Percentiles rank a stretch among this genome's conserved stretches.
phyloP scores from a whole-genome alignment of 192 early-diverging fungal species.

The Coemansia sp. region DNA sequence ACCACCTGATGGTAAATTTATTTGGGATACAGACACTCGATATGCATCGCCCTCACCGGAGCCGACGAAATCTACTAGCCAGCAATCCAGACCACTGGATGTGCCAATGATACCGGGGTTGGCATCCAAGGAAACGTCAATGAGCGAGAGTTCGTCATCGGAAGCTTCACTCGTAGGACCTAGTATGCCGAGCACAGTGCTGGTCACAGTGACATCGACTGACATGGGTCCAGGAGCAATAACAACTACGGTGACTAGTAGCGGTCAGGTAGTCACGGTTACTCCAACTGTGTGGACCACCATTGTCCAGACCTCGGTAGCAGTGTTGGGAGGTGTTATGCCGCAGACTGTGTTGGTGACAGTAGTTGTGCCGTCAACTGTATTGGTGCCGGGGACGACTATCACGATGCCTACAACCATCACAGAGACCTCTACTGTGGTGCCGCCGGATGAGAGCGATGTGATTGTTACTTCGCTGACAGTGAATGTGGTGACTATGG shows the following conservation, averaged over 20 bases:
- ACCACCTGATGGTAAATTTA: not conserved
- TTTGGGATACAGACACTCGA: not conserved
- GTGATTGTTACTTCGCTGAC: not conserved
- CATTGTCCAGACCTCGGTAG: not conserved
- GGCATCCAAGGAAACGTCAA: conserved; percentile 1
- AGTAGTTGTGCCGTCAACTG: not conserved
- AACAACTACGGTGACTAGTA: not conserved
- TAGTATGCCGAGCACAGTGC: not conserved
- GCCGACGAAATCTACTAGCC: not conserved
- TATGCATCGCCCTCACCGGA: not conserved
- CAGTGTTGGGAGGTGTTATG: not conserved
- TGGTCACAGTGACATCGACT: not conserved
- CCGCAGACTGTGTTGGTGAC: not conserved
- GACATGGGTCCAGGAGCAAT: not conserved
- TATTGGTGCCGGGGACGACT: not conserved
- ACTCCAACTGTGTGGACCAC: not conserved
- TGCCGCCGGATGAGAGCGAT: not conserved
- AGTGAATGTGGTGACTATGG: not conserved
- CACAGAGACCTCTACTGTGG: not conserved
- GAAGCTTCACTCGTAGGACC: not conserved
- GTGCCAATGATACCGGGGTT: not conserved
- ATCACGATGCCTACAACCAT: not conserved
- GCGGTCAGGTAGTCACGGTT: not conserved
- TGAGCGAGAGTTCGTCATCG: not conserved
- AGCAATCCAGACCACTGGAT: not conserved